Base-by-base conservation (phyloP, 495 filamentous ascomycete species). In the Lophium mytilinum region DNA sequence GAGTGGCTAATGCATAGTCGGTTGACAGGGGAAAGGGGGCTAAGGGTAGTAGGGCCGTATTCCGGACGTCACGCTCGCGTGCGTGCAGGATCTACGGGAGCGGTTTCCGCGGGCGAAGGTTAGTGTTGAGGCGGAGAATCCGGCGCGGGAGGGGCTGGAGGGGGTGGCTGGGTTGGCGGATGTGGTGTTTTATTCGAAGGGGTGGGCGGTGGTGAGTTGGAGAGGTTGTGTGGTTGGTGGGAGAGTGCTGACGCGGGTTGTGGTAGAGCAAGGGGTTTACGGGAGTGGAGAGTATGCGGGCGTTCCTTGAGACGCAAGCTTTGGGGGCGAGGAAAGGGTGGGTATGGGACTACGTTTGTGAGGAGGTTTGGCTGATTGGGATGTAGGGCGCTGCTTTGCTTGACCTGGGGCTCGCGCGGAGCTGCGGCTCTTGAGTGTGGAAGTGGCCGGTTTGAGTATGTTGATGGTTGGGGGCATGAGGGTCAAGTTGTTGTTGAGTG, bases 91-190 rank as follows among this genome's bases (percentile, higher is more conserved):
- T 70, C 64, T 88, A 42, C 80, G 80, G 53, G 56, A 65, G 17
- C 56, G 69, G 7, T 72, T 73, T 43, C 77, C 81, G 4, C 64
- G 58, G 4, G 69, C 73, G 52, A 74, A 58, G 43, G 71, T 88
- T 58, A 89, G 85, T 57, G 79, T 89, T 46, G 86, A 89, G 66
- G 69, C 83, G 8, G 86, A 88, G 67, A 88, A 87, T 67, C 84
- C 85, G 9, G 73, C 73, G 46, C 74, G 86, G 43, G 66, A 70
- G 34, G 84, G 84, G 15, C 70, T 89, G 50, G 72, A 76, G 52
- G 74, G 79, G 37, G 73, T 88, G 53, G 85, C 84, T 35, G 73
- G 74, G 51, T 75, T 78, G 62, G 83, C 83, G 41, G 80, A 88
- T 64, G 76, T 84, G 12, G 79, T 88, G 15, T 87, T 88, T 68